Evolutionary conservation across 2,329 filamentous ascomycete species (phyloP), one percentile per base, ranked within the genome.

Genomic region (Diaporthe vexans): DNA sequence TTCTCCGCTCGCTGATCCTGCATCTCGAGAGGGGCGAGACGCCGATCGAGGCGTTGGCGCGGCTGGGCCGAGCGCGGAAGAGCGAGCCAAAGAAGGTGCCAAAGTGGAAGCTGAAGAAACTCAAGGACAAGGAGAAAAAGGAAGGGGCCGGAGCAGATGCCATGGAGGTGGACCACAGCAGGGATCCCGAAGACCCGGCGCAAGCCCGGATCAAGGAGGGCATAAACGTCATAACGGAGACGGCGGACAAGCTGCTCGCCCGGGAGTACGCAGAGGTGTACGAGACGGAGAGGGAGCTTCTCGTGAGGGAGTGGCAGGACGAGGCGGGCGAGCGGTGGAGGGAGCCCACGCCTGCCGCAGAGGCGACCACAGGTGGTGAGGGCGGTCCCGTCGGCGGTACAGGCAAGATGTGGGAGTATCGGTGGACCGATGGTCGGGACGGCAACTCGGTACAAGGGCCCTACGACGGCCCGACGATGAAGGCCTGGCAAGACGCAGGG

Each of bases 251-350:
- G 76, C 87, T 99, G 0, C 90, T 98, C 71, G 93, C 92, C 40
- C 89, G 96, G 72, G 95, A 95, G 26, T 91, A 96, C 76, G 90
- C 92, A 2, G 95, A 98, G n/a, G 92, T 98, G 67, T 99, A 98
- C 84, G 95, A 98, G 74, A 89, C 92, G 58, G 94, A 97, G 81
- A 90, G 95, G 73, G 97, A 98, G 83, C 83, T 93, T 75, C 88
- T 99, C 37, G 91, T 95, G 71, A 89, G 97, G 46, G 93, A 96
- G 81, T 98, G 95, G 82, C 90, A 90, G 77, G 91, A 92, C 68
- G 95, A 98, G 82, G 95, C 95, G 0, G 95, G 95, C 46, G 95
- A 98, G 79, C 91, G 93, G 11, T 99, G 97, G 97, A 82, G 84
- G 26, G 86, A 91, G 77, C 86, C 79, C 6, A 54, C 61, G 29